Percentiles rank a stretch among this genome's conserved stretches.
Conservation (phyloP, 2,329 filamentous ascomycete genomes). For the Cercospora sp. region DNA sequence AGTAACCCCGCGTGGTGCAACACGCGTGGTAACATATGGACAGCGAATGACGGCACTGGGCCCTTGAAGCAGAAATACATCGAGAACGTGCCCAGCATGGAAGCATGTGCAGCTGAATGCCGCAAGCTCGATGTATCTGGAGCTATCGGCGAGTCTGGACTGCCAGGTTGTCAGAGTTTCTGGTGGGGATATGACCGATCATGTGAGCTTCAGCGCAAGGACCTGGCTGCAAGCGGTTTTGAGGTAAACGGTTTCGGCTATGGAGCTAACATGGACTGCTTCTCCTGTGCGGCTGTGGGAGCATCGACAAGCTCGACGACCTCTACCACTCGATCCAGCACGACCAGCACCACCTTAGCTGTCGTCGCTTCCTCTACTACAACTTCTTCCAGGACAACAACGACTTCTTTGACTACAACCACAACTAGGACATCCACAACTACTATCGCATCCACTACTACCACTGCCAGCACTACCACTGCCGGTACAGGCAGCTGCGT, state of each 20-base stretch:
- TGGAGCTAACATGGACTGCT: background rate
- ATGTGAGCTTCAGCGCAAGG: background rate
- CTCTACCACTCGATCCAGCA: background rate
- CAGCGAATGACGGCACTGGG: background rate
- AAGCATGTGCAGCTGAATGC: background rate
- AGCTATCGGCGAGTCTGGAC: background rate
- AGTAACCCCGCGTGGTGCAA: background rate
- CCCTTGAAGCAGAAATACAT: background rate
- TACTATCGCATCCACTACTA: background rate
- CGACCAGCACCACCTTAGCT: background rate
- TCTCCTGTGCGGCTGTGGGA: background rate
- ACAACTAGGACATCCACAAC: background rate
- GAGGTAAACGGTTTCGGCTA: too few relatives aligned
- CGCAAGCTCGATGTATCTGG: background rate
- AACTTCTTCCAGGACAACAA: background rate
- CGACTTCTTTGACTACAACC: background rate
- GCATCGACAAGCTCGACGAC: background rate
- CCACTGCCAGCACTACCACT: background rate
- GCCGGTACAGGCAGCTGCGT: background rate
- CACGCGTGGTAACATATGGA: background rate
- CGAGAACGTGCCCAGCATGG: background rate
- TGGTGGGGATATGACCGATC: background rate
- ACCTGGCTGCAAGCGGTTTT: background rate
- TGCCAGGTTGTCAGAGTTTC: background rate
- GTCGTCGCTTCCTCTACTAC: background rate